phyloP scores from a whole-genome alignment of 2,329 filamentous ascomycete genomes.

The Arachnomyces sp. region DNA sequence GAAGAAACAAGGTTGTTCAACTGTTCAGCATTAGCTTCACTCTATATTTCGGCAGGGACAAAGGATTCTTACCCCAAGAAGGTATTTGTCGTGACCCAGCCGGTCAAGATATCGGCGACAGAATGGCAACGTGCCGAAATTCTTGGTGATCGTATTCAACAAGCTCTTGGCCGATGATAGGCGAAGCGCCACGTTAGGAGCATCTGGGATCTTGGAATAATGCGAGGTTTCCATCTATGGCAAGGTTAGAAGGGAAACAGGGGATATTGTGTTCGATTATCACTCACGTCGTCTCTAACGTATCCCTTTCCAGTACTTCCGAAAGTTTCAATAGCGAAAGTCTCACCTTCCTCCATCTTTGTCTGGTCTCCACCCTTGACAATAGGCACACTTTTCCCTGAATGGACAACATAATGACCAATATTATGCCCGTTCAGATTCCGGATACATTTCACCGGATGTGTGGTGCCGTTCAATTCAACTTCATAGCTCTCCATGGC shows the following conservation, averaged over 20 bases:
- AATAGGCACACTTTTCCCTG: constrained; percentile 87
- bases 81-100: constrained; percentile 89
- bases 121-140: constrained; percentile 88
- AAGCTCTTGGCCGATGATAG: constrained; percentile 77
- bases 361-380: constrained; percentile 81
- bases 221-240: constrained; percentile 69
- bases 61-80: constrained; percentile 63
- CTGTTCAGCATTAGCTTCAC: constrained; percentile 33
- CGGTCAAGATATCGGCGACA: constrained; percentile 86
- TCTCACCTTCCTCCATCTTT: constrained; percentile 96
- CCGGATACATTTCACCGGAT: constrained; percentile 76
- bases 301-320: constrained; percentile 87
- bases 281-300: constrained; percentile 70
- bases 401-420: constrained; percentile 81
- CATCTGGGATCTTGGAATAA: constrained; percentile 69
- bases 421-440: constrained; percentile 90
- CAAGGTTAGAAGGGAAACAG: constrained; percentile 16
- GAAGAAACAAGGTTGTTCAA: constrained; percentile 77
- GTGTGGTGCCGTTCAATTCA: constrained; percentile 68
- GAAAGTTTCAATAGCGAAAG: constrained; percentile 94
- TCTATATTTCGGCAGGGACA: background rate
- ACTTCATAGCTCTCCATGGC: constrained; percentile 91
- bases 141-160: constrained; percentile 86
- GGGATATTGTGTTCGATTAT: constrained; percentile 5
- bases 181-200: constrained; percentile 66